Base-by-base conservation (phyloP, 768 basidiomycete species). In the Podaxis pistillaris region DNA sequence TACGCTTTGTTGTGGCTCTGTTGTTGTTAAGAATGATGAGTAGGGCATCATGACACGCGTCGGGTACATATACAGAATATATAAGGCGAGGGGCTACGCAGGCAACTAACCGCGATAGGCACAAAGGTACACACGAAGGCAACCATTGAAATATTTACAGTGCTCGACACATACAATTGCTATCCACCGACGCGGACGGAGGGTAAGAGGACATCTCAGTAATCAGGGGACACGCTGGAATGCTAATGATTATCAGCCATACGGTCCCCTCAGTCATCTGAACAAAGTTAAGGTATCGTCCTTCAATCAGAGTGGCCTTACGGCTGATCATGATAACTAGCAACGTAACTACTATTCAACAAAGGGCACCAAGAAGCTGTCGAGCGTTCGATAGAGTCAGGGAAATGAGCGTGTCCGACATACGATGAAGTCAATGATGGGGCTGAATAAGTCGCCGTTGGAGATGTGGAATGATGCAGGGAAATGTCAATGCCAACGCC, bases 341-440 rank as follows among this genome's bases (percentile, higher is more conserved):
- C 46, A 37, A 56, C 61, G 55, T 56, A 62, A 56, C 50, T 55
- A 33, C 58, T 49, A 67, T 70, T 66, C 58, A 67, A 64, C 58
- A 56, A 57, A 63, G 70, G 60, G 56, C 63, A 60, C 71, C 69
- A 73, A 55, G 60, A 68, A 47, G 68, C 76, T 46, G 81, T 81
- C 57, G 78, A 83, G 50, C 81, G 79, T 72, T 81, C 80, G 63
- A 76, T 77, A 60, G 81, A 83, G 17, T 79, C 73, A 44, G 77
- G 73, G 70, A 72, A 75, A 66, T 66, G 63, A 49, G 57, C 64
- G 50, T 28, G 41, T 55, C 40, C 56, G 46, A 44, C 54, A 44
- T 26, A 63, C 24, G 47, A 60, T 28, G 52, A 50, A 33, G 44
- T 24, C 40, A 55, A 50, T 58, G 46, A 26, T 36, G 36, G 55